Evolutionary conservation across 2,329 filamentous ascomycete genomes (phyloP).

Genomic region (Aureobasidium melanogenum): DNA sequence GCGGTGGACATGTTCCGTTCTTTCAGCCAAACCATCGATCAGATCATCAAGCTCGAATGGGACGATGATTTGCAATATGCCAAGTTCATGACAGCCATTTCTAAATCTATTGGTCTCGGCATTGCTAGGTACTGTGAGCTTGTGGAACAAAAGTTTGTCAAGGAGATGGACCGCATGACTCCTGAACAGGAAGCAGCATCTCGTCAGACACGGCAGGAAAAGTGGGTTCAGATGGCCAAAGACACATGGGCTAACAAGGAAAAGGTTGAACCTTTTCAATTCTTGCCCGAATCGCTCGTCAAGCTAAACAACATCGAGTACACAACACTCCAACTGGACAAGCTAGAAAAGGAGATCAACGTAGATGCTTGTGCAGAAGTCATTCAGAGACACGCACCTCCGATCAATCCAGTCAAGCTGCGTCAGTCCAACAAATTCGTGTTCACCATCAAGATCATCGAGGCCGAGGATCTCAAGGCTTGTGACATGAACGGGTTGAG

Average conservation of each 20-base stretch:
- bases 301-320: conserved; percentile 98
- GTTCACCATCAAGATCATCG: conserved; percentile 97
- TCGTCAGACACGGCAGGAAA: conserved; percentile 77
- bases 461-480: conserved; percentile 95
- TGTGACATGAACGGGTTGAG: conserved; percentile 91
- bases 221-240: conserved; percentile 85
- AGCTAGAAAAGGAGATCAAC: conserved; percentile 80
- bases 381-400: conserved; percentile 64
- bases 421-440: conserved; percentile 74
- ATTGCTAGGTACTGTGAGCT: conserved; percentile 87
- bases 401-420: conserved; percentile 52
- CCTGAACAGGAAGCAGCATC: conserved; percentile 76
- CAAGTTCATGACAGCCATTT: conserved; percentile 90
- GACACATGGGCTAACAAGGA: conserved; percentile 89
- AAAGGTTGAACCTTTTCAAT: conserved; percentile 92
- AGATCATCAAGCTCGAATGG: conserved; percentile 81
- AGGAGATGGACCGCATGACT: conserved; percentile 87
- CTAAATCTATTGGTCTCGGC: conserved; percentile 74
- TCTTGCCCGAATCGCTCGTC: conserved; percentile 91
- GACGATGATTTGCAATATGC: conserved; percentile 88
- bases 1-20: conserved; percentile 88
- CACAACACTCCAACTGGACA: conserved; percentile 84
- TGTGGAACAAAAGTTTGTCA: conserved; percentile 73
- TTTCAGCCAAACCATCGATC: conserved; percentile 85
- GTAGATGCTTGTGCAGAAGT: conserved; percentile 83